These are phyloP conservation scores for Nannizzia gypsea DNA, from an alignment of 2,329 filamentous ascomycete species.

Conservation along the genomic window DNA sequence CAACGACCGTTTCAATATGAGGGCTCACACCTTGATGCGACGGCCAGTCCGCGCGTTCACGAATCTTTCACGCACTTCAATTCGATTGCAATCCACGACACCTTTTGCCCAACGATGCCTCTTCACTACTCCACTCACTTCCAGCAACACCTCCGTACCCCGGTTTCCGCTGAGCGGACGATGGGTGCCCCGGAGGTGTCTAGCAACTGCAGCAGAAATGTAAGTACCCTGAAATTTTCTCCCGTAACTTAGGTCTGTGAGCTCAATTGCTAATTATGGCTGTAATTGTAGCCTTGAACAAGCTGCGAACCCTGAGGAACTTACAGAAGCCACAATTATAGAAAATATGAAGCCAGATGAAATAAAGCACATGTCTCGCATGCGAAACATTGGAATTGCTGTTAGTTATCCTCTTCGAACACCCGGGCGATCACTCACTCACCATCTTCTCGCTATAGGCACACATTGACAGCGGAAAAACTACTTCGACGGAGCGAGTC, in stretches of 20 bases:
- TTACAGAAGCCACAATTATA: constrained; percentile 56
- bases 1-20: constrained; percentile 20
- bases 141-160: constrained; percentile 23
- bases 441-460: constrained; percentile 35
- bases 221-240: constrained; percentile 18
- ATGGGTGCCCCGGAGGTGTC: constrained; percentile 34
- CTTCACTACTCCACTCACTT: constrained; percentile 27
- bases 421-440: background rate
- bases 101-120: constrained; percentile 30
- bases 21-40: constrained; percentile 32
- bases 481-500: constrained; percentile 88
- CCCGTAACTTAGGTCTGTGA: background rate
- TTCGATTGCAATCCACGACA: constrained; percentile 26
- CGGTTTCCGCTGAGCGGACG: constrained; percentile 28
- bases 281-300: constrained; percentile 39
- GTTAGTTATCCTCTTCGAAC: constrained; percentile 35
- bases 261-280: constrained; percentile 10
- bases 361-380: constrained; percentile 61
- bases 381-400: constrained; percentile 96
- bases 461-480: constrained; percentile 98
- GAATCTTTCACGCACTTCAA: constrained; percentile 25
- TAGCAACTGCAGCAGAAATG: constrained; percentile 35
- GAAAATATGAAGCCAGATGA: constrained; percentile 73
- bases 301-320: constrained; percentile 44
- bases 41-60: constrained; percentile 29